Evolutionary conservation across 1,284 basidiomycete genomes (phyloP).

Genomic region (Takashimella tepidaria): DNA sequence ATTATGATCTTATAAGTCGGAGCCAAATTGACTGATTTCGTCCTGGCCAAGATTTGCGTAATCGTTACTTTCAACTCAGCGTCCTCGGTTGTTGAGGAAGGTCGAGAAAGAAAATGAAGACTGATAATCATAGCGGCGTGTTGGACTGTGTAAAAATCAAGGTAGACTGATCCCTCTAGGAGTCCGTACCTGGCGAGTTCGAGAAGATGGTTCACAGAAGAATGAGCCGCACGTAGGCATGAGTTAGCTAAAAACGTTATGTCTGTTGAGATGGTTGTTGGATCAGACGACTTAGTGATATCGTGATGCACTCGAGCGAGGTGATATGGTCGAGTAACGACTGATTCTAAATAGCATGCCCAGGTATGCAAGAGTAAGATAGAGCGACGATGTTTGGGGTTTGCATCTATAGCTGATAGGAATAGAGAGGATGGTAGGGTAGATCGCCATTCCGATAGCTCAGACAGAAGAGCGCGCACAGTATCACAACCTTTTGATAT

Average conservation of each 20-base stretch:
- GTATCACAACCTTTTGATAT: neutral
- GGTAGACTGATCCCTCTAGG: slow-evolving; percentile 11
- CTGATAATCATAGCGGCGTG: slow-evolving; percentile 20
- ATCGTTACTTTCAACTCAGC: neutral
- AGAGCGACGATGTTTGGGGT: slow-evolving; percentile 8
- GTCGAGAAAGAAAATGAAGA: slow-evolving; percentile 14
- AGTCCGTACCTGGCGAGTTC: slow-evolving; percentile 4
- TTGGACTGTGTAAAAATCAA: slow-evolving; percentile 18
- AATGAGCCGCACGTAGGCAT: slow-evolving; percentile 9
- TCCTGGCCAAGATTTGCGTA: slow-evolving; percentile 4
- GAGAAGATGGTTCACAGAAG: slow-evolving; percentile 9
- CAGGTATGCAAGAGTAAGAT: slow-evolving; percentile 11
- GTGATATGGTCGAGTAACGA: slow-evolving; percentile 17
- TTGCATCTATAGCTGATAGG: neutral
- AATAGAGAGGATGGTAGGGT: slow-evolving; percentile 7
- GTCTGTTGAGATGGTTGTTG: neutral
- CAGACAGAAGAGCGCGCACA: slow-evolving; percentile 4
- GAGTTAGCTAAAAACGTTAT: slow-evolving; percentile 1
- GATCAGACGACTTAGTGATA: neutral
- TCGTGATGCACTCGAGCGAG: slow-evolving; percentile 13
- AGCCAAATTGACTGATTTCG: slow-evolving; percentile 9
- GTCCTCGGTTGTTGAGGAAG: neutral
- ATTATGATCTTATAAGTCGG: slow-evolving; percentile 20
- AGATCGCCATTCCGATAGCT: slow-evolving; percentile 11
- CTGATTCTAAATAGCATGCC: slow-evolving; percentile 14